Percentiles rank a stretch among this genome's conserved stretches.
phyloP scores from a whole-genome alignment of 208 protist genomes.

The Wallacemonas sp. region DNA sequence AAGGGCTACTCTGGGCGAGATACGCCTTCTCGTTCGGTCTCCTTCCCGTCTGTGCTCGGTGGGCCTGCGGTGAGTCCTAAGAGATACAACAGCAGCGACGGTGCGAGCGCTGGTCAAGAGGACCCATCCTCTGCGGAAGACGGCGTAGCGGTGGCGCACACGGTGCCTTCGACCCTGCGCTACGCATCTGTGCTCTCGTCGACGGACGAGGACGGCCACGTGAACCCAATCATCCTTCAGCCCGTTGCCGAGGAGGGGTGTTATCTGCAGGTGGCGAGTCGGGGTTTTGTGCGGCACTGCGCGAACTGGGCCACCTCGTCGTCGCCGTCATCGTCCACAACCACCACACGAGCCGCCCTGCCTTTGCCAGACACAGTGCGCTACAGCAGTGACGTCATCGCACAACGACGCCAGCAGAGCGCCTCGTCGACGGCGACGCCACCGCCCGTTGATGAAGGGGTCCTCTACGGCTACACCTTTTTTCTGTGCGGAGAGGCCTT shows the following conservation, averaged over 20 bases:
- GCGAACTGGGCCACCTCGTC: neutral
- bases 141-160: neutral
- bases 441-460: slow-evolving; percentile 6
- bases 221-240: slow-evolving; percentile 31
- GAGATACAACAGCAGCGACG: neutral
- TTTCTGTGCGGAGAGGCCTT: slow-evolving; percentile 4
- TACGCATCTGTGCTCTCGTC: neutral
- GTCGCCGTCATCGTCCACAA: neutral
- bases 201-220: slow-evolving; percentile 6
- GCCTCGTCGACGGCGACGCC: neutral
- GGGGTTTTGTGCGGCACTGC: slow-evolving; percentile 26
- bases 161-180: neutral
- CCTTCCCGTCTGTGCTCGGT: neutral
- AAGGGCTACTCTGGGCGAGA: neutral
- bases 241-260: slow-evolving; percentile 56
- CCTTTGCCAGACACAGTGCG: slow-evolving; percentile 28
- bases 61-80: neutral
- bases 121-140: too few species aligned
- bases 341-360: neutral
- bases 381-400: slow-evolving; percentile 12
- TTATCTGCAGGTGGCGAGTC: slow-evolving; percentile 58
- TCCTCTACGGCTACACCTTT: slow-evolving; percentile 20
- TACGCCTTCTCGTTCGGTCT: neutral
- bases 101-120: too few species aligned
- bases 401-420: neutral